Conservation (phyloP, 306 rosid species). For the Pterocarpus macrocarpus region DNA sequence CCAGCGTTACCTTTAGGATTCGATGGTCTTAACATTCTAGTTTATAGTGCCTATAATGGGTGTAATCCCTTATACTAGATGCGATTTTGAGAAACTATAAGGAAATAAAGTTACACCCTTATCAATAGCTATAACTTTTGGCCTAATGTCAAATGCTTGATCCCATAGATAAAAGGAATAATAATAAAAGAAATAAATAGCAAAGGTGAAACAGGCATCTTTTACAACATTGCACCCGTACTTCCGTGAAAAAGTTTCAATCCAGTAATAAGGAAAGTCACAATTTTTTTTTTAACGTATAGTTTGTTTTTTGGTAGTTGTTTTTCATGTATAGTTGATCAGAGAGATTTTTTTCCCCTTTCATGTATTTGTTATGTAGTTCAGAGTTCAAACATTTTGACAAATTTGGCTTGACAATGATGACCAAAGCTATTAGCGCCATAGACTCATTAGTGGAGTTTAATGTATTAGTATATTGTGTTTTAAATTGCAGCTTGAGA, state of each 20-base stretch:
- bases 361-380: conserved; percentile 20
- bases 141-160: no score
- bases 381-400: conserved; percentile 38
- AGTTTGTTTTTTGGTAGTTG: not conserved
- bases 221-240: conserved; percentile 21
- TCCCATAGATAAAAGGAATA: no score
- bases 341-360: not conserved
- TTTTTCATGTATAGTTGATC: conserved; percentile 19
- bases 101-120: no score
- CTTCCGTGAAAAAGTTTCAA: conserved; percentile 16
- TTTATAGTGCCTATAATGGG: no score
- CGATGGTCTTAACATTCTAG: no score
- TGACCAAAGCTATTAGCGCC: conserved; percentile 39
- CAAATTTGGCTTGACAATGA: conserved; percentile 41
- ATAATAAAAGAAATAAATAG: conserved; percentile 1
- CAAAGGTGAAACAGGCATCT: conserved; percentile 34
- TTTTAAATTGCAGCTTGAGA: conserved; percentile 40
- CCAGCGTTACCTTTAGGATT: no score
- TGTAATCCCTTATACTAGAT: no score
- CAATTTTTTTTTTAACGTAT: not conserved
- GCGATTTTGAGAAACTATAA: no score
- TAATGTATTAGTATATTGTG: not conserved
- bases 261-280: conserved; percentile 13
- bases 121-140: no score
- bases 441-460: conserved; percentile 18